Base-by-base conservation (phyloP, 2,329 filamentous ascomycete genomes). In the Acephala macrosclerotiorum region DNA sequence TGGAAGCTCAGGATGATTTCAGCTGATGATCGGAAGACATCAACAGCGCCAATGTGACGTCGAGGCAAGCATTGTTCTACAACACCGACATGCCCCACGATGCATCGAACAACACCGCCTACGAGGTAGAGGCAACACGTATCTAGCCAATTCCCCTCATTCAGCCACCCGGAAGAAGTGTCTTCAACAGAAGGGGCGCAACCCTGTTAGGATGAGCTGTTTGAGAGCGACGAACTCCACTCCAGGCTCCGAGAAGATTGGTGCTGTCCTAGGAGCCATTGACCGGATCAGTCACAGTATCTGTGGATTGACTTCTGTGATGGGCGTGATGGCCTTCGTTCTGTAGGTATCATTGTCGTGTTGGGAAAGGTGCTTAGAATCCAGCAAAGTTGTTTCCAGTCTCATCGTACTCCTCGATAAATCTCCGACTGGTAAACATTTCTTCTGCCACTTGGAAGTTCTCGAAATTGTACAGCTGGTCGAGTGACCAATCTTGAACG, bases 391-490 rank as follows among this genome's bases (percentile, higher is more conserved):
- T 67, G 58, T 73, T 71, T n/a, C 68, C 68, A 20, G 64, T 68
- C 64, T 72, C 72, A 47, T 74, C 72, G 59, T 72, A 74, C 60
- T 72, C 70, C 29, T 72, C 64, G 11, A 72, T 62, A 36, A 74
- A 68, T 55, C 65, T 62, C 18, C 70, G 42, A 38, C 57, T 68
- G 9, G 63, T 59, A 22, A 70, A 56, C 22, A 70, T 63, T 47
- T 68, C 63, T 51, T 69, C 67, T 11, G 61, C 65, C 1, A 64
- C 66, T 55, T 70, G 69, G 12, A 70, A 66, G 40, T 66, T 70
- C 35, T 71, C 68, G 49, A 72, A 73, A 58, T 71, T 70, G 58
- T 73, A 73, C 22, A 73, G 36, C 25, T 72, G 71, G 36, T 72
- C 71, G 1, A 70, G 60, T 29, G 63, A 66, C 70, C 71, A 72